These are phyloP conservation scores for Curvularia sp. DNA, from an alignment of 2,329 filamentous ascomycete genomes.

Conservation along the genomic window DNA sequence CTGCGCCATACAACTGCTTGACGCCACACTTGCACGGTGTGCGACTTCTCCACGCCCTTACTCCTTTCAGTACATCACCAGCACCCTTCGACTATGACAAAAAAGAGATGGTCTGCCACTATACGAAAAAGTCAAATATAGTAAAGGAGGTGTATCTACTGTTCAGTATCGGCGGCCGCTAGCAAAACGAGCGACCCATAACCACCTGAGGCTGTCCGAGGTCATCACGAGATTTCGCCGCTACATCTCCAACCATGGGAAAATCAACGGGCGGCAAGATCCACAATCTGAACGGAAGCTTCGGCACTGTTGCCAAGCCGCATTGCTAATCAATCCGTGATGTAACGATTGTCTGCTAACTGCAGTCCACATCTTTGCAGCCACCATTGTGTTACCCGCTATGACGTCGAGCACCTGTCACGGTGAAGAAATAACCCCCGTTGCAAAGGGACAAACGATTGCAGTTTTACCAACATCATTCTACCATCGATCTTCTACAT, in stretches of 20 bases:
- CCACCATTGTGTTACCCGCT: slow-evolving; percentile 29
- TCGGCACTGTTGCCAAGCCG: slow-evolving; percentile 12
- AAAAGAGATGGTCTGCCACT: not conserved
- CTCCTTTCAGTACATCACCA: not conserved
- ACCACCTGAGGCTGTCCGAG: not conserved
- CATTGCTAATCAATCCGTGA: slow-evolving; percentile 2
- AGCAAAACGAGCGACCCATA: not conserved
- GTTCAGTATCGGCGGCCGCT: not conserved
- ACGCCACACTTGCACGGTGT: slow-evolving; percentile 9
- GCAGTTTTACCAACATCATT: slow-evolving; percentile 4
- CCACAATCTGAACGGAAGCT: slow-evolving; percentile 3
- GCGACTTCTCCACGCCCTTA: slow-evolving; percentile 8
- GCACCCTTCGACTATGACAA: not conserved
- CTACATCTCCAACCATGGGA: not conserved
- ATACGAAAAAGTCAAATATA: not conserved
- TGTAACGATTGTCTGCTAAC: slow-evolving; percentile 24
- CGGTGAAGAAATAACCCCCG: slow-evolving; percentile 18
- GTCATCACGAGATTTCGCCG: slow-evolving; percentile 7
- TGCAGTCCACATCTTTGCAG: slow-evolving; percentile 13
- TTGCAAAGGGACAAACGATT: slow-evolving; percentile 12
- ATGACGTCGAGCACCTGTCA: slow-evolving; percentile 44
- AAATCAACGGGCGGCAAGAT: not conserved
- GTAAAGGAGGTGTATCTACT: not conserved
- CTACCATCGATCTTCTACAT: not conserved
- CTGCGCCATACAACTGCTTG: not conserved